These are phyloP conservation scores for Mycena polygramma DNA, from an alignment of 768 basidiomycete species.

Conservation along the genomic window DNA sequence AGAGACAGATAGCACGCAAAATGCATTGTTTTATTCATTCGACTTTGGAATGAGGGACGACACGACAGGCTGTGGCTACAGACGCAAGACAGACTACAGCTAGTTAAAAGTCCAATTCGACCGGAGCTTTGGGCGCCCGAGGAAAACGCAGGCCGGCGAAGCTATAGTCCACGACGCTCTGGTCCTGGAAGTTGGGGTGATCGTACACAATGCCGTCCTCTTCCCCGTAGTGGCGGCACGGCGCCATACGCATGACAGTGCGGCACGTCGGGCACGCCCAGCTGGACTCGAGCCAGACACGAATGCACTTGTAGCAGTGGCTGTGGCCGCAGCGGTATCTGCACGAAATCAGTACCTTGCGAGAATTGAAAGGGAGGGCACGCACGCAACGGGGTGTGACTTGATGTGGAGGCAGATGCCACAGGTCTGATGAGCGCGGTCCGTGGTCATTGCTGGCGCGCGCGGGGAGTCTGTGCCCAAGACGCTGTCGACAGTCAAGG, in stretches of 20 bases:
- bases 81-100: no score
- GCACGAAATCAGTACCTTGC: not conserved
- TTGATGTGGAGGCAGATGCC: slow-evolving; percentile 4
- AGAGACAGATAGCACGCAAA: no score
- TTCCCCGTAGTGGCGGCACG: not conserved
- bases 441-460: not conserved
- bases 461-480: not conserved
- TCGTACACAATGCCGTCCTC: not conserved
- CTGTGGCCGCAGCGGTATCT: slow-evolving; percentile 13
- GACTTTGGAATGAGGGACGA: no score
- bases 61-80: no score
- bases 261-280: slow-evolving; percentile 2
- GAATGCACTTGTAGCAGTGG: slow-evolving; percentile 6
- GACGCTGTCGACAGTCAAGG: not conserved
- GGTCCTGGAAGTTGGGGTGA: not conserved
- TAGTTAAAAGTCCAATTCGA: not conserved
- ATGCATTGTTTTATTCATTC: no score
- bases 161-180: not conserved
- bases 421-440: not conserved
- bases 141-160: not conserved
- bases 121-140: not conserved
- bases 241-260: not conserved
- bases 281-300: not conserved
- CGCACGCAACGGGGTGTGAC: slow-evolving; percentile 1
- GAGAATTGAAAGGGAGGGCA: not conserved